Evolutionary conservation across 140 eudicot genomes (phyloP).

Genomic region (Bidens hawaiensis): DNA sequence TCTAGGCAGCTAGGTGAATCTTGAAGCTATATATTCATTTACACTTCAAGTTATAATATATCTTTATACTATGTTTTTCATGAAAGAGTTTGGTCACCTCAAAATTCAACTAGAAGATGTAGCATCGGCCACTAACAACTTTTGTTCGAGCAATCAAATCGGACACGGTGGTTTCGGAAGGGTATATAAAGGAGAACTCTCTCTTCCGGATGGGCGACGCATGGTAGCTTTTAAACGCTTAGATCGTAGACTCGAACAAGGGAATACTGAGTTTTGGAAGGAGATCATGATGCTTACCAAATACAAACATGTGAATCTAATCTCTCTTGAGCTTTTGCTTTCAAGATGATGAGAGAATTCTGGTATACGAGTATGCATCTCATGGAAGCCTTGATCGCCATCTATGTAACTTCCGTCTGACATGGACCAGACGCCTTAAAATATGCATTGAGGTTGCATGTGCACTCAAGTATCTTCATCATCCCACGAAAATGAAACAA

Average conservation of each 20-base stretch:
- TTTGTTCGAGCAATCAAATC: not conserved
- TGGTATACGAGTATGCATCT: no score
- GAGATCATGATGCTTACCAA: no score
- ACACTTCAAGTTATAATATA: no score
- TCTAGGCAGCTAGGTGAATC: no score
- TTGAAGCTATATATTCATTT: no score
- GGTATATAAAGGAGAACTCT: no score
- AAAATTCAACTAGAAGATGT: not conserved
- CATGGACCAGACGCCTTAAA: no score
- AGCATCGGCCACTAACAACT: not conserved
- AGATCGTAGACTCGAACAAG: not conserved
- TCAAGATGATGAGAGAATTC: no score
- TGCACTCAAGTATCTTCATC: not conserved
- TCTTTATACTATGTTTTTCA: not conserved
- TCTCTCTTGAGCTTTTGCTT: conserved; percentile 3
- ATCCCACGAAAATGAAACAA: not conserved
- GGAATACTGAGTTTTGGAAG: no score
- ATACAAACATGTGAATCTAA: not conserved
- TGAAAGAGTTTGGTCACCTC: not conserved
- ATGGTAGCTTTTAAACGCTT: not conserved
- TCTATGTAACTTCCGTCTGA: no score
- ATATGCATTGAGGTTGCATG: conserved; percentile 6
- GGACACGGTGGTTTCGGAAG: not conserved
- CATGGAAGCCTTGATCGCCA: no score
- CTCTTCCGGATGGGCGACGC: not conserved